phyloP scores from a whole-genome alignment of 2,329 filamentous ascomycete genomes.

The Colletotrichum salicis region DNA sequence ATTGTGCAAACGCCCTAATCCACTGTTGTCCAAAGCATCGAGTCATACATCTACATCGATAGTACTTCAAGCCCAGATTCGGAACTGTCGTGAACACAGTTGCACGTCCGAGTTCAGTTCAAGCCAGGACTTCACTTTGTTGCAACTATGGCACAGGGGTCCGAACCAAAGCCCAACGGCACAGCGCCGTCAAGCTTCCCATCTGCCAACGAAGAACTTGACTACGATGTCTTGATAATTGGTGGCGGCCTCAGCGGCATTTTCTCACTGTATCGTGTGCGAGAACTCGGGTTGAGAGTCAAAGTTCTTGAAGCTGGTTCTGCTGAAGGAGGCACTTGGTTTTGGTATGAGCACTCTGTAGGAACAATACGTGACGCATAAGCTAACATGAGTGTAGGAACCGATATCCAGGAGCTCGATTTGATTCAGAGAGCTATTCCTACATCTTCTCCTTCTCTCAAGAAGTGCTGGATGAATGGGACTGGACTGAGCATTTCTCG shows the following conservation, averaged over 20 bases:
- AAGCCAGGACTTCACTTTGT: neutral
- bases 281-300: conserved; percentile 48
- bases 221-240: conserved; percentile 51
- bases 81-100: neutral
- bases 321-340: conserved; percentile 58
- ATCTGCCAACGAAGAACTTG: conserved; percentile 35
- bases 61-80: neutral
- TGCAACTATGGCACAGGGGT: neutral
- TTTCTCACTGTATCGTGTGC: conserved; percentile 52
- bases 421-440: conserved; percentile 57
- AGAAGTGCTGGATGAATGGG: conserved; percentile 54
- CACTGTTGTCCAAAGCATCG: neutral
- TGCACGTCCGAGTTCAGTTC: neutral
- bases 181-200: neutral
- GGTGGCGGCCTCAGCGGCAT: conserved; percentile 55
- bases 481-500: conserved; percentile 49
- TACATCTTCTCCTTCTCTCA: conserved; percentile 56
- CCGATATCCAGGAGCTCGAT: conserved; percentile 57
- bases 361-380: neutral
- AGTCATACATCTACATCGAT: neutral
- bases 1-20: neutral
- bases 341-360: conserved; percentile 42
- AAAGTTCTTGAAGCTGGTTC: conserved; percentile 53
- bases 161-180: neutral
- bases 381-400: conserved; percentile 40